Base-by-base conservation (phyloP, 108 stramenopile genomes). In the Conticribra guillardii region DNA sequence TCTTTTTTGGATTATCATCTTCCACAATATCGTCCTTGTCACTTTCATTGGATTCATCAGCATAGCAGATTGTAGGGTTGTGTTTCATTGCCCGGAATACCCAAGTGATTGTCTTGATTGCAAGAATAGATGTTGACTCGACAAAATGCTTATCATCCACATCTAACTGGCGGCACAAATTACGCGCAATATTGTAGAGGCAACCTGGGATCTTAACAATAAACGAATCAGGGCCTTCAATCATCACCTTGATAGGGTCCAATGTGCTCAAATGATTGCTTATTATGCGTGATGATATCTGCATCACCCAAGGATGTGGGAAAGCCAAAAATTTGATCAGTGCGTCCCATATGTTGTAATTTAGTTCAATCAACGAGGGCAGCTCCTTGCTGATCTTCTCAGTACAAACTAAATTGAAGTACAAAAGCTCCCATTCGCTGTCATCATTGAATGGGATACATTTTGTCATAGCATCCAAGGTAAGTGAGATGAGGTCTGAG, bases 301-400 rank as follows among this genome's bases (percentile, higher is more conserved):
- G 66, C 73, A 84, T 87, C 30, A 95, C 69, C 89, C 88, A 95
- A 11, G 90, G 87, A 78, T 95, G 91, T 14, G 80, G 67, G 50
- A 85, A 78, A 23, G 80, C 67, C 46, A 94, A 49, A 24, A 78
- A 66, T 50, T 82, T 75, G 24, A 89, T 74, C 22, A 90, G 75
- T 30, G 67, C 49, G 15, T 22, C 59, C 87, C 89, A 88, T 9
- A 94, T 45, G 2, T 85, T 82, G 45, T 52, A 50, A 31, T 67
- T 47, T 17, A 61, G 28, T 9, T 63, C 45, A 7, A 84, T 52
- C 23, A 54, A 1, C 29, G 70, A 41, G 14, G 61, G 51, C 49
- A 72, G 33, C 2, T 61, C 37, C 50, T 77, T 73, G 16, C 49
- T 67, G 26, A 92, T 30, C 58, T 91, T 92, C 62, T 92, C 91